Evolutionary conservation across 2,329 filamentous ascomycete species (phyloP).

Genomic region (Incumbomyces delicatus): DNA sequence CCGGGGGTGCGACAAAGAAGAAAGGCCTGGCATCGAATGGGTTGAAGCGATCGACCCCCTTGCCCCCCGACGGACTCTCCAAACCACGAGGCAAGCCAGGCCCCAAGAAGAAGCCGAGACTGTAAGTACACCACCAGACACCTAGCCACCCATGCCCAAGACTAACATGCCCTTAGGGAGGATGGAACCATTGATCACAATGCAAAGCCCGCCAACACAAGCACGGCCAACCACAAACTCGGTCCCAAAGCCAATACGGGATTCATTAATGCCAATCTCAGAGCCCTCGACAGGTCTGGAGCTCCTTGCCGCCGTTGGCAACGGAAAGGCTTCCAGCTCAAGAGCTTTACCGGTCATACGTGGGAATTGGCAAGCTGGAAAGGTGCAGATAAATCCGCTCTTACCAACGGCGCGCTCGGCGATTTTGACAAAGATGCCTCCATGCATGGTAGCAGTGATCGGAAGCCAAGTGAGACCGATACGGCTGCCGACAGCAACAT

Average conservation of each 20-base stretch:
- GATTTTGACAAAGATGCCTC: slow-evolving; percentile 48
- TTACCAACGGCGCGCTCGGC: slow-evolving; percentile 28
- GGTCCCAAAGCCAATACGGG: slow-evolving; percentile 95
- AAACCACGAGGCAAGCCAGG: slow-evolving; percentile 79
- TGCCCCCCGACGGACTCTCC: slow-evolving; percentile 49
- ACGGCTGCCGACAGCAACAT: slow-evolving; percentile 48
- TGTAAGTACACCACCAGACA: slow-evolving; percentile 53
- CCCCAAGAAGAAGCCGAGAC: slow-evolving; percentile 88
- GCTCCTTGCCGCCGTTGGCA: slow-evolving; percentile 89
- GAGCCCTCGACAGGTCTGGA: slow-evolving; percentile 83
- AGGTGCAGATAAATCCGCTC: slow-evolving; percentile 38
- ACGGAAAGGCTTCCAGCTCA: slow-evolving; percentile 70
- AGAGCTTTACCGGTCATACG: slow-evolving; percentile 80
- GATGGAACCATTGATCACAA: slow-evolving; percentile 39
- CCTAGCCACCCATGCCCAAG: background rate
- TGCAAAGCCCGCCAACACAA: slow-evolving; percentile 38
- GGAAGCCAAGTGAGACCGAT: slow-evolving; percentile 48
- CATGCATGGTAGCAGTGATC: slow-evolving; percentile 46
- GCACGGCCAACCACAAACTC: slow-evolving; percentile 60
- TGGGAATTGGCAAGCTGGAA: slow-evolving; percentile 82
- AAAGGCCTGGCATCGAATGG: slow-evolving; percentile 63
- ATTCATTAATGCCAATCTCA: slow-evolving; percentile 91
- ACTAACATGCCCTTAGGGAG: slow-evolving; percentile 30
- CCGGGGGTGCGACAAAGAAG: slow-evolving; percentile 52
- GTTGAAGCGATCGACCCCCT: slow-evolving; percentile 46